Percentiles rank a stretch among this genome's conserved stretches.
Evolutionary conservation across 768 basidiomycete genomes (phyloP).

Genomic region (Pulveroboletus sp.): DNA sequence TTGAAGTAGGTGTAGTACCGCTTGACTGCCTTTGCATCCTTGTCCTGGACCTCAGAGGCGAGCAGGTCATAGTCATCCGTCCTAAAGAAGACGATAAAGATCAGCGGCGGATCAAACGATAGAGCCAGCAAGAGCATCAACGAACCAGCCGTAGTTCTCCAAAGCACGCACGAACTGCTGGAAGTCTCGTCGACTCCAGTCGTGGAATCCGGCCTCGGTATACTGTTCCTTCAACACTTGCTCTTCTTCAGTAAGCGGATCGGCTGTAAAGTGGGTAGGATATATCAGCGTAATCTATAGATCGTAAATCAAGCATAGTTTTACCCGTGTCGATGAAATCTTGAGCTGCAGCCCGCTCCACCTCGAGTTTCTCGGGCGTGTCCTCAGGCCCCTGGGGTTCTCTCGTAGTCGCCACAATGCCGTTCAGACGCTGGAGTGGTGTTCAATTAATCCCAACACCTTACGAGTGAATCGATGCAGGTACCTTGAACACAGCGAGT

Average conservation of each 20-base stretch:
- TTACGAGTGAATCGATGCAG: background rate
- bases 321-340: slow-evolving; percentile 82
- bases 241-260: slow-evolving; percentile 88
- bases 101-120: background rate
- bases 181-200: slow-evolving; percentile 92
- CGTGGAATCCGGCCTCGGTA: slow-evolving; percentile 73
- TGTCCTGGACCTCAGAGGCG: slow-evolving; percentile 79
- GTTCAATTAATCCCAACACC: background rate
- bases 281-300: background rate
- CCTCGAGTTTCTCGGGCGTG: slow-evolving; percentile 79
- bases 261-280: slow-evolving; percentile 48
- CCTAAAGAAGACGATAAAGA: slow-evolving; percentile 33
- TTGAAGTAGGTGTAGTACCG: slow-evolving; percentile 81
- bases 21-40: slow-evolving; percentile 71
- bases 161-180: slow-evolving; percentile 80
- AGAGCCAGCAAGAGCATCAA: background rate
- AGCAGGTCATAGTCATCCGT: slow-evolving; percentile 62
- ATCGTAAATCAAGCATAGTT: background rate
- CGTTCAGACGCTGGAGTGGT: slow-evolving; percentile 52
- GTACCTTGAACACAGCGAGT: slow-evolving; percentile 71
- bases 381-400: slow-evolving; percentile 70
- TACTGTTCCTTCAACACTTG: slow-evolving; percentile 73
- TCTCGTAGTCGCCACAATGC: slow-evolving; percentile 57
- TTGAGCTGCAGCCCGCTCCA: slow-evolving; percentile 73
- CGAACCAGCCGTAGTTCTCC: slow-evolving; percentile 79